Conservation (phyloP, 1,139 yeast genomes). For the Arxiozyma slooffiae region DNA sequence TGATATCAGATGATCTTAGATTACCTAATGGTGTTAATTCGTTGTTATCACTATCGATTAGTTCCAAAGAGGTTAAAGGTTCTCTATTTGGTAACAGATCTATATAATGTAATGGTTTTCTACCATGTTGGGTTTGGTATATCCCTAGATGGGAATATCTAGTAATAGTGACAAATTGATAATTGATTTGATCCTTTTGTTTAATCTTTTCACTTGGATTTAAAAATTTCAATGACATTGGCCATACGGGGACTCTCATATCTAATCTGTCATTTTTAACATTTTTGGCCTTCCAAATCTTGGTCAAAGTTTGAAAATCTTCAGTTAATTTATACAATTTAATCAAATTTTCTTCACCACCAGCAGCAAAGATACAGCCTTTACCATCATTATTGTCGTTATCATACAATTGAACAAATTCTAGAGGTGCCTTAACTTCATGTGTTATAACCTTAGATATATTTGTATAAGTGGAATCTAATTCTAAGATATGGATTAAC, state of each 20-base stretch:
- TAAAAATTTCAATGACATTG: constrained; percentile 34
- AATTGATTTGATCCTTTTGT: constrained; percentile 22
- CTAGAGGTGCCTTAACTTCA: constrained; percentile 34
- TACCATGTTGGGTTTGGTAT: constrained; percentile 51
- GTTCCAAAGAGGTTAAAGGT: constrained; percentile 18
- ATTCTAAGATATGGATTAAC: constrained; percentile 36
- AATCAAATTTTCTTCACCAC: constrained; percentile 66
- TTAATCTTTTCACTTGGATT: constrained; percentile 22
- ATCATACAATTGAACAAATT: constrained; percentile 40
- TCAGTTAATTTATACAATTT: constrained; percentile 39
- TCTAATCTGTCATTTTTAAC: constrained; percentile 59
- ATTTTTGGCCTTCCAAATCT: constrained; percentile 51
- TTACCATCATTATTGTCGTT: constrained; percentile 29
- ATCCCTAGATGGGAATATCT: constrained; percentile 36
- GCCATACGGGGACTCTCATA: constrained; percentile 59
- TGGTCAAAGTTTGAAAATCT: constrained; percentile 18
- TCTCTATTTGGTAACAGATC: constrained; percentile 33
- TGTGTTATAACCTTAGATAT: constrained; percentile 15
- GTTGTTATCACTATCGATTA: constrained; percentile 4
- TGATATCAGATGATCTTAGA: constrained; percentile 10
- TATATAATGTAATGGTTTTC: constrained; percentile 40
- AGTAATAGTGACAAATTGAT: constrained; percentile 52
- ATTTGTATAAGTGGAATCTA: constrained; percentile 8
- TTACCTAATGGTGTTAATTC: constrained; percentile 18
- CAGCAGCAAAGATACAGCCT: constrained; percentile 45